Base-by-base conservation (phyloP, 768 basidiomycete species). In the Suillus discolor region DNA sequence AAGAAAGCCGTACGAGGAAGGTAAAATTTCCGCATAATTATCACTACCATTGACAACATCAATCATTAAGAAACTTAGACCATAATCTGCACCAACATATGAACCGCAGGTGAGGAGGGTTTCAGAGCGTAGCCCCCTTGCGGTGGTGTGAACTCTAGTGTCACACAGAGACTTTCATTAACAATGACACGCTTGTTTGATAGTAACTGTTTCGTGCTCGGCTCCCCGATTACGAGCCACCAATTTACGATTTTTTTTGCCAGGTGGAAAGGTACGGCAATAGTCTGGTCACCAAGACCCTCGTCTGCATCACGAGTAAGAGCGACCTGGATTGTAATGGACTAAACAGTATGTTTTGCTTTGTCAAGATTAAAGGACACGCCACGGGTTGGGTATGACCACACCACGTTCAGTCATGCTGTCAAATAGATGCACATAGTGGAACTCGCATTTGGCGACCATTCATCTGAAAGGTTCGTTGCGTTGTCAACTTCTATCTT, bases 161-260 rank as follows among this genome's bases (percentile, higher is more conserved):
- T 95, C 6, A 31, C 66, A 92, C 89, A 79, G n/a, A 97, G 84
- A 68, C 76, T 82, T 76, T 89, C 81, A 68, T 81, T 82, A 51
- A 94, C 86, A 0, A 96, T 97, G 36, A 98, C 93, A 51, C 90
- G 90, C 85, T 96, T 87, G 79, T 89, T 81, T 79, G 93, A 82
- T 5, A 94, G 89, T 15, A 99, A 81, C 71, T 94, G 91, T 42
- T 89, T 86, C 25, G 86, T 89, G 41, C 81, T 81, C 6, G 89
- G 83, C 61, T 96, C 92, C n/a, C 93, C 94, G 13, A 97, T 84
- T 57, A 98, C 96, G 42, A 98, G 84, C 96, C 96, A 99, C 96
- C 96, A 20, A 45, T 45, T 45, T 45, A 3, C 44, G 44, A 20
- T 45, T 82, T 98, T 97, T 78, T 90, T 91, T 63, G 79, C 82